A percentile compares a stretch with the other conserved stretches of the same genome.
These are phyloP conservation scores for Cercospora brassicicola DNA, from an alignment of 2,329 filamentous ascomycete genomes.

Conservation along the genomic window DNA sequence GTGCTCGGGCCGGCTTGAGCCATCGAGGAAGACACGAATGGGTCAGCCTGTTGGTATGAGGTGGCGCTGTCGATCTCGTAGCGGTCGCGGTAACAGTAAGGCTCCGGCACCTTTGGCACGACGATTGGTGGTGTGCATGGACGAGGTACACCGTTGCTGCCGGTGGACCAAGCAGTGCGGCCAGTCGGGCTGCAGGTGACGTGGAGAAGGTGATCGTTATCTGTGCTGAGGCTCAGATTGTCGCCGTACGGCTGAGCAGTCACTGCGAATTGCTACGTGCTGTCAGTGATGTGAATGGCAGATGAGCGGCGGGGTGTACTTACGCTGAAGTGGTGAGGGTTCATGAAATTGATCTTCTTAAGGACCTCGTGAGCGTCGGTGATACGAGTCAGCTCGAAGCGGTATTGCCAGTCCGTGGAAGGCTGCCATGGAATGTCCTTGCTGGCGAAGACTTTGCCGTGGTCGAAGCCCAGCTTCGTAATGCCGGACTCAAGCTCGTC, in stretches of 20 bases:
- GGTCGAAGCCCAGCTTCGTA: slow-evolving; percentile 21
- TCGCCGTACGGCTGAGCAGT: slow-evolving; percentile 5
- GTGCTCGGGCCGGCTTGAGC: neutral
- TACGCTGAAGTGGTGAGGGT: slow-evolving; percentile 21
- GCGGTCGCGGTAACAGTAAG: neutral
- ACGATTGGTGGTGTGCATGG: neutral
- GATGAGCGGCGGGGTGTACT: slow-evolving; percentile 2
- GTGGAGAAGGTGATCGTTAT: slow-evolving; percentile 1
- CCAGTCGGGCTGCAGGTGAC: slow-evolving; percentile 30
- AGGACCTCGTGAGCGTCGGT: slow-evolving; percentile 27
- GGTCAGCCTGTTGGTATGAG: neutral
- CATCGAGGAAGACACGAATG: neutral
- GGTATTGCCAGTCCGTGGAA: slow-evolving; percentile 25
- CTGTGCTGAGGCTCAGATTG: neutral
- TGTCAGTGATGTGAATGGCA: slow-evolving; percentile 16
- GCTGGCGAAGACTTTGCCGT: slow-evolving; percentile 32
- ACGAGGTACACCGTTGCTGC: slow-evolving; percentile 22
- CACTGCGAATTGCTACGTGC: slow-evolving; percentile 19
- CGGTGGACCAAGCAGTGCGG: slow-evolving; percentile 31
- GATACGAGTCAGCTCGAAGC: slow-evolving; percentile 35
- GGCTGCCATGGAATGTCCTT: slow-evolving; percentile 16
- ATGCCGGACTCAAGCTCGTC: slow-evolving; percentile 15
- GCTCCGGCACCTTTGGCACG: slow-evolving; percentile 20
- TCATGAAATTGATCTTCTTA: slow-evolving; percentile 5
- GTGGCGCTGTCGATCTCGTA: neutral